Evolutionary conservation across 1,139 yeast species (phyloP), one percentile per base, ranked within the genome.

Genomic region (Candida dubliniensis): DNA sequence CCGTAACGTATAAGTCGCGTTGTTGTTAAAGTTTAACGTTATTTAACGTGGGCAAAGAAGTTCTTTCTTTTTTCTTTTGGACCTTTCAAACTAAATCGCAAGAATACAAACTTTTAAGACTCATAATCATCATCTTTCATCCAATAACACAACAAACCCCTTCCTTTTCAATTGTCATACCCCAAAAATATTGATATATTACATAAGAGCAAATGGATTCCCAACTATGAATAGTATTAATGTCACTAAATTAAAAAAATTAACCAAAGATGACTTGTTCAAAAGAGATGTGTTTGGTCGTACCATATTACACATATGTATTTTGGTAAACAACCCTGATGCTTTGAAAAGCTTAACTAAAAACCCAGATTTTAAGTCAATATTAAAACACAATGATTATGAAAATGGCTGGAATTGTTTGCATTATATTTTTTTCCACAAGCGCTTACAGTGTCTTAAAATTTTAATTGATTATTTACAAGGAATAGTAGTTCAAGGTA

Each of bases 391-490:
- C 0, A 64, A 71, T 1, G 97, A 91, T 59, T 70, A 69, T 45
- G 97, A 91, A 61, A 88, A 80, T 57, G 88, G 90, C 1, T 90
- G 96, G 87, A 86, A 88, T 34, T 81, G 90, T 29, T 68, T 90
- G 36, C 97, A 91, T 62, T 78, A 79, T 54, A 82, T 82, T 34
- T 71, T 85, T 35, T 81, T 70, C 54, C 66, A 72, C 58, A 89
- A 86, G 47, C 74, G 82, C 45, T 61, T 86, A 25, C 59, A 76
- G 8, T 78, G 84, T 56, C 82, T 84, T 11, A 77, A 72, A 50
- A 64, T 70, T 11, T 59, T 85, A 38, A 58, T 81, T 41, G 77
- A 72, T 14, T 59, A 57, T 47, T 56, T 68, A 33, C 58, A 57
- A 39, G 34, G 40, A n/a, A 43, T 47, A 51, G 31, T 43, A 50